Evolutionary conservation across 1,284 basidiomycete genomes (phyloP).

Genomic region (Stygiomarasmius scandens): DNA sequence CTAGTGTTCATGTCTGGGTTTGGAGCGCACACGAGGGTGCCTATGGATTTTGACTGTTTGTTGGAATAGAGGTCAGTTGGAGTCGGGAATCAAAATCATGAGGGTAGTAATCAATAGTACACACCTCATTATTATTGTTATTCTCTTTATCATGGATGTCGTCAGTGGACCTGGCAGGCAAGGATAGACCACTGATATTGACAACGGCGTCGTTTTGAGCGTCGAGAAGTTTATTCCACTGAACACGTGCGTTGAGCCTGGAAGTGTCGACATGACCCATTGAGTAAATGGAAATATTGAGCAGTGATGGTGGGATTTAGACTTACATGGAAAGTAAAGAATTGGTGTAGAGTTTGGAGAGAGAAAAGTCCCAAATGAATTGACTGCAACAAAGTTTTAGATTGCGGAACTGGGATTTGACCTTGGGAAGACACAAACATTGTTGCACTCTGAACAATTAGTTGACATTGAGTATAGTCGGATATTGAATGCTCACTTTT

Average conservation of each 20-base stretch:
- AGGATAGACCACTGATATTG: too few relatives aligned
- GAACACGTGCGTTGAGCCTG: conserved; percentile 8
- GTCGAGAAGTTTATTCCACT: conserved; percentile 10
- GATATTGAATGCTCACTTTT: not conserved
- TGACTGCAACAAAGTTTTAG: not conserved
- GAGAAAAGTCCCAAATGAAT: conserved; percentile 14
- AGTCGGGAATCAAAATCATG: too few relatives aligned
- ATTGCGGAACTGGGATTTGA: not conserved
- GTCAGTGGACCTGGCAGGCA: too few relatives aligned
- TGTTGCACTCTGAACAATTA: conserved; percentile 3
- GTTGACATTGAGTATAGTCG: not conserved
- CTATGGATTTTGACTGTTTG: too few relatives aligned
- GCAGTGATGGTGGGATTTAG: not conserved
- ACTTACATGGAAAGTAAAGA: conserved; percentile 9
- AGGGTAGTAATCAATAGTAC: too few relatives aligned
- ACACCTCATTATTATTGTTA: too few relatives aligned
- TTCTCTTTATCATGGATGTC: too few relatives aligned
- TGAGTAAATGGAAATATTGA: not conserved
- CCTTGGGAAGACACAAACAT: not conserved
- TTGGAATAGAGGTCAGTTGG: too few relatives aligned
- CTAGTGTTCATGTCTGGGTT: too few relatives aligned
- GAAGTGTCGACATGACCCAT: not conserved
- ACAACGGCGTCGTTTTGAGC: too few relatives aligned
- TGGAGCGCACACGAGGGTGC: too few relatives aligned
- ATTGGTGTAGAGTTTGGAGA: conserved; percentile 11